Conservation (phyloP, 768 basidiomycete genomes). For the Lentinula lateritia region DNA sequence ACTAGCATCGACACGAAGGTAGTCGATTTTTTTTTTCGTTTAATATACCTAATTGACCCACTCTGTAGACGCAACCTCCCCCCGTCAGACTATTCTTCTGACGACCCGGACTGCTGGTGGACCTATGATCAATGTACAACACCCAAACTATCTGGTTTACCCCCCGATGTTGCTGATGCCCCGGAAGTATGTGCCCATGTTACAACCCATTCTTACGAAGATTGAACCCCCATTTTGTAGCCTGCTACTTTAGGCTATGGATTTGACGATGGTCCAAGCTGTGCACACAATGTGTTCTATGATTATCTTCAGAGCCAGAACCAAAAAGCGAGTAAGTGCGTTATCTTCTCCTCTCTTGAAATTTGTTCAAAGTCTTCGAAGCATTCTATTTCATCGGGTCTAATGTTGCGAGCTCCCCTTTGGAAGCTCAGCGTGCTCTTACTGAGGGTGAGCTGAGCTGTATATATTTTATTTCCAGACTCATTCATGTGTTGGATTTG, state of each 20-base stretch:
- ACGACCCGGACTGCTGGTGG: constrained; percentile 48
- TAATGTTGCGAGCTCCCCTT: constrained; percentile 50
- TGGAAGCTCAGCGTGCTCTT: constrained; percentile 48
- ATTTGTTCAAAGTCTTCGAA: constrained; percentile 12
- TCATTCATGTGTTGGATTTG: background rate
- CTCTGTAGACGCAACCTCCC: background rate
- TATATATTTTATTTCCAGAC: too few species aligned
- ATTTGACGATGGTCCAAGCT: constrained; percentile 64
- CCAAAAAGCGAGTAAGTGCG: constrained; percentile 53
- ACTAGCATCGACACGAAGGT: background rate
- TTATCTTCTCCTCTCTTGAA: background rate
- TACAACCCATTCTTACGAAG: background rate
- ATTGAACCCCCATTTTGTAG: background rate
- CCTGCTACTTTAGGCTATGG: constrained; percentile 45
- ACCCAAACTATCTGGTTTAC: constrained; percentile 40
- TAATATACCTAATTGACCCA: background rate
- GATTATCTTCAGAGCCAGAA: constrained; percentile 44
- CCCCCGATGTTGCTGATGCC: constrained; percentile 35
- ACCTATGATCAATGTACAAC: constrained; percentile 31
- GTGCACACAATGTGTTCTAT: constrained; percentile 59
- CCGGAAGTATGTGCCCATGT: constrained; percentile 35
- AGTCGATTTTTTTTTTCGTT: background rate
- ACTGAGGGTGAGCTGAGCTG: constrained; percentile 28
- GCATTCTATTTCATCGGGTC: constrained; percentile 62
- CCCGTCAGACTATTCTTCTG: background rate